Evolutionary conservation across 2,329 filamentous ascomycete genomes (phyloP).

Genomic region (Fusarium sororula): DNA sequence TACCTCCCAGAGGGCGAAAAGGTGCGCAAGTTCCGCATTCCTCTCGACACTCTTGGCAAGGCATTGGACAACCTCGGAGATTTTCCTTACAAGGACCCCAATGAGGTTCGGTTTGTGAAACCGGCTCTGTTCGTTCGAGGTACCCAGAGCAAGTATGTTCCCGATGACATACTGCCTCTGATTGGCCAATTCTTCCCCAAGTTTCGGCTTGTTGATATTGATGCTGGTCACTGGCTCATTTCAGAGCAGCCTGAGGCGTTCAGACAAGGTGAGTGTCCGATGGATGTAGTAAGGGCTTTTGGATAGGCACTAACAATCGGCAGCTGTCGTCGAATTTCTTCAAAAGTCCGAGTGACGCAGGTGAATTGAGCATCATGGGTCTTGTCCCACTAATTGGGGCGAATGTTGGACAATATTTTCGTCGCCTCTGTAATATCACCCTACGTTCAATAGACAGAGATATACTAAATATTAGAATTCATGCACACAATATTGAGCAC

Average conservation of each 20-base stretch:
- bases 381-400: conserved; percentile 14
- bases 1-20: conserved; percentile 62
- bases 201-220: conserved; percentile 77
- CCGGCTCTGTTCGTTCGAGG: conserved; percentile 84
- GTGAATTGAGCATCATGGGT: not conserved
- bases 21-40: conserved; percentile 79
- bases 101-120: conserved; percentile 74
- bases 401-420: conserved; percentile 7
- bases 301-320: not conserved
- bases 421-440: conserved; percentile 1
- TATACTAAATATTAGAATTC: not conserved
- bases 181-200: conserved; percentile 84
- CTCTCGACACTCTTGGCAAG: conserved; percentile 74
- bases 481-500: not conserved
- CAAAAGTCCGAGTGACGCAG: conserved; percentile 55
- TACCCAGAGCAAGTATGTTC: conserved; percentile 79
- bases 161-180: conserved; percentile 81
- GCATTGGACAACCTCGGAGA: conserved; percentile 81
- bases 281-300: not conserved
- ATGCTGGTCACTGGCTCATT: conserved; percentile 88
- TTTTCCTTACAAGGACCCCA: conserved; percentile 84
- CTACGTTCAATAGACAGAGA: conserved; percentile 9
- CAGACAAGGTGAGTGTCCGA: conserved; percentile 66
- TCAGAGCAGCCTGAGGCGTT: conserved; percentile 88
- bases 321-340: conserved; percentile 73